These are phyloP conservation scores for Adansonia grandidieri DNA, from an alignment of 441 rosid genomes.

Conservation along the genomic window DNA sequence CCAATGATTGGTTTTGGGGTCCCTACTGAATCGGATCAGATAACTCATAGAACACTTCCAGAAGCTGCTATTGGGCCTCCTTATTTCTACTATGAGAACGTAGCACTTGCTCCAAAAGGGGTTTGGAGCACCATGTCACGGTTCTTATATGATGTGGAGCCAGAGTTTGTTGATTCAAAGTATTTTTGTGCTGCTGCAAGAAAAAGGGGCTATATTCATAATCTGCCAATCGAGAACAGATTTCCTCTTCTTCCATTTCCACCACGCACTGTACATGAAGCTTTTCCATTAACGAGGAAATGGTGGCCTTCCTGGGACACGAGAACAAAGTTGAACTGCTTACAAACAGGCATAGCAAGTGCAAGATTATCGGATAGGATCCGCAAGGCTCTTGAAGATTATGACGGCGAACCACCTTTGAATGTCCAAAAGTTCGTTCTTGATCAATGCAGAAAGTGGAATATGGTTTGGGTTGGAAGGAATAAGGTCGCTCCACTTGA, in stretches of 20 bases:
- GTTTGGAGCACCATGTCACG: constrained; percentile 83
- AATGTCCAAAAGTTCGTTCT: constrained; percentile 55
- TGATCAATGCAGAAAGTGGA: constrained; percentile 79
- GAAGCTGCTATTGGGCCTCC: constrained; percentile 71
- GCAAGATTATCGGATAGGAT: constrained; percentile 73
- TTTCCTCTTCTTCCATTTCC: constrained; percentile 73
- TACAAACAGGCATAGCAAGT: constrained; percentile 66
- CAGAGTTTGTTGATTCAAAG: constrained; percentile 86
- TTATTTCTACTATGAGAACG: constrained; percentile 88
- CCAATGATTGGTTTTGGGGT: constrained; percentile 97
- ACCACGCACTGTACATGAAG: constrained; percentile 65
- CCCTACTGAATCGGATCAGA: constrained; percentile 49
- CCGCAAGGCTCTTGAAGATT: constrained; percentile 55
- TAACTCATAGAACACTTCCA: constrained; percentile 54
- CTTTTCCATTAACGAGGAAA: constrained; percentile 67
- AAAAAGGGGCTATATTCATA: constrained; percentile 88
- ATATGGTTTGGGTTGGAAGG: constrained; percentile 90
- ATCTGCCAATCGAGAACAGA: constrained; percentile 67
- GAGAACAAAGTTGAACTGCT: constrained; percentile 74
- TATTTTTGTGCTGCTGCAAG: constrained; percentile 86
- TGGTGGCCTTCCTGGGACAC: constrained; percentile 96
- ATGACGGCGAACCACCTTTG: constrained; percentile 55
- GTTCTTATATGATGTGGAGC: constrained; percentile 63
- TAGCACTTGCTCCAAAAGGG: constrained; percentile 89
- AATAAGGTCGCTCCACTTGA: constrained; percentile 88